Evolutionary conservation across 805 yeast species (phyloP).

Genomic region (Nakazawaea anatomiae): DNA sequence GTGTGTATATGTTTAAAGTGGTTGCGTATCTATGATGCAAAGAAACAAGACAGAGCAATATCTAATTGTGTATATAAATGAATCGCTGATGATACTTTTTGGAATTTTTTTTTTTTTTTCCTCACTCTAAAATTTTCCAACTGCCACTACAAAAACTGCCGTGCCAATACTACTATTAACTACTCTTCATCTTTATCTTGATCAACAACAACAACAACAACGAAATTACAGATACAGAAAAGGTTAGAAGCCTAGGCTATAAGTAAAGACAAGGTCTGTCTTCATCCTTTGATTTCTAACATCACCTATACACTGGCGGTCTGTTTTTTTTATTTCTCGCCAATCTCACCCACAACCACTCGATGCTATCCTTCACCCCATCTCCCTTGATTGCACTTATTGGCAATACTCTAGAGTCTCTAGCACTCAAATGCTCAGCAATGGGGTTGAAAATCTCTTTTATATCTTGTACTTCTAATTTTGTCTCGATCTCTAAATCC

Average conservation of each 20-base stretch:
- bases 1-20: too few species aligned
- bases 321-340: conserved; percentile 57
- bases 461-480: conserved; percentile 71
- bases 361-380: conserved; percentile 82
- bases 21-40: too few species aligned
- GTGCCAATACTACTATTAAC: background rate
- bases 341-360: conserved; percentile 77
- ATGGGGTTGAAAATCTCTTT: conserved; percentile 78
- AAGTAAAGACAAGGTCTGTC: too few species aligned
- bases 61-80: too few species aligned
- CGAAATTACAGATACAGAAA: background rate
- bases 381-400: conserved; percentile 80
- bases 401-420: conserved; percentile 87
- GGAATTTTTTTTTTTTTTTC: background rate
- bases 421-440: conserved; percentile 80
- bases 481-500: conserved; percentile 47
- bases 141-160: background rate
- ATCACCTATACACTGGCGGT: conserved; percentile 42
- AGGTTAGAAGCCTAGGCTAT: too few species aligned
- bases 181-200: background rate
- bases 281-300: too few species aligned
- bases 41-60: too few species aligned
- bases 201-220: background rate
- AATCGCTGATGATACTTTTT: too few species aligned
- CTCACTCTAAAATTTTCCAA: background rate